Percentiles rank a stretch among this genome's conserved stretches.
Conservation (phyloP, 345 rosid genomes). For the Citrus unshiu region DNA sequence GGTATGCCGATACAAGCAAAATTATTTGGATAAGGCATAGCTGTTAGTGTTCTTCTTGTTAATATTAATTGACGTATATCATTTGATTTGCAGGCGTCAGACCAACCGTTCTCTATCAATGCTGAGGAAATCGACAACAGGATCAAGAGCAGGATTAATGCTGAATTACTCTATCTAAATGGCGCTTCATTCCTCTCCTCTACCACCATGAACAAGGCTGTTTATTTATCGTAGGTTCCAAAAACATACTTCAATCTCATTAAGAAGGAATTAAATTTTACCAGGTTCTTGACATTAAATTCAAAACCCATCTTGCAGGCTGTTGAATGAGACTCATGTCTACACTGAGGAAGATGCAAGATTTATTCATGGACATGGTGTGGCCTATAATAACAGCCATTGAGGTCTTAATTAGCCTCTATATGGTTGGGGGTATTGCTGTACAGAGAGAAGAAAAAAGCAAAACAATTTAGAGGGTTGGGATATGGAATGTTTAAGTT, state of each 20-base stretch:
- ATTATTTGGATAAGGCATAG: background rate
- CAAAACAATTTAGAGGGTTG: background rate
- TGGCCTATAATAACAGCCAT: slow-evolving; percentile 49
- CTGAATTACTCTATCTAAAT: slow-evolving; percentile 70
- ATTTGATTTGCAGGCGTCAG: slow-evolving; percentile 57
- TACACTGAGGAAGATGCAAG: slow-evolving; percentile 89
- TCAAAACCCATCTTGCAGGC: slow-evolving; percentile 38
- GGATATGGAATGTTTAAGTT: background rate
- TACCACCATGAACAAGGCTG: slow-evolving; percentile 80
- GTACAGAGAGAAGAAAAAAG: slow-evolving; percentile 18
- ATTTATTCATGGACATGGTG: slow-evolving; percentile 90
- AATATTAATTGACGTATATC: background rate
- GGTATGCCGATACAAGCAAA: slow-evolving; percentile 32
- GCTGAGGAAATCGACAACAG: slow-evolving; percentile 67
- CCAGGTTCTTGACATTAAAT: background rate
- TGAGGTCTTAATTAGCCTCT: slow-evolving; percentile 23
- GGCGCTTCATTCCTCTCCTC: slow-evolving; percentile 80
- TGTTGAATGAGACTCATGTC: slow-evolving; percentile 82
- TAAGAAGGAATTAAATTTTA: background rate
- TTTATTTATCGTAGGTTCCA: slow-evolving; percentile 61
- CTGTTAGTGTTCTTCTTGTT: background rate
- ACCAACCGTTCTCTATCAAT: slow-evolving; percentile 56
- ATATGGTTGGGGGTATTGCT: slow-evolving; percentile 21
- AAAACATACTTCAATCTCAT: background rate
- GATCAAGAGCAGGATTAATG: slow-evolving; percentile 61